A percentile compares a stretch with the other conserved stretches of the same genome.
Evolutionary conservation across 164 flowering plant genomes (phyloP).

Genomic region (Vitis riparia): DNA sequence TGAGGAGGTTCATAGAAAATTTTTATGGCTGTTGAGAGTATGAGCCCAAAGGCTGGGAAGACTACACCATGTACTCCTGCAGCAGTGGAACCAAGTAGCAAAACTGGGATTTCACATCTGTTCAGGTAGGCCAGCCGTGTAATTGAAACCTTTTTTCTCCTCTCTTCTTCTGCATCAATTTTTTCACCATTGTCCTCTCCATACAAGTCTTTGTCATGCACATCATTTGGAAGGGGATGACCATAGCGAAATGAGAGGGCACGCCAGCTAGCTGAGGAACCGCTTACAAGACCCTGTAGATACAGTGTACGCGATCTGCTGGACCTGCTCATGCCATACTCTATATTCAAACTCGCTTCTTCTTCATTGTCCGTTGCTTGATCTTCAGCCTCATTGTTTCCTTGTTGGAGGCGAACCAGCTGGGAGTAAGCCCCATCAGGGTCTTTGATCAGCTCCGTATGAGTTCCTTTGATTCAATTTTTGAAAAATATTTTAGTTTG

Average conservation of each 20-base stretch:
- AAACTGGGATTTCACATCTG: slow-evolving; percentile 9
- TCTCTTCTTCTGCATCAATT: slow-evolving; percentile 3
- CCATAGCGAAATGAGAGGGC: slow-evolving; percentile 4
- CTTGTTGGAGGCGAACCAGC: slow-evolving; percentile 13
- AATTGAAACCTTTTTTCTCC: neutral
- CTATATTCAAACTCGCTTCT: neutral
- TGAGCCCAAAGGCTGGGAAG: slow-evolving; percentile 11
- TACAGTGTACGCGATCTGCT: slow-evolving; percentile 2
- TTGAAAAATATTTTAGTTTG: too few relatives aligned
- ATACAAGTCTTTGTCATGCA: slow-evolving; percentile 8
- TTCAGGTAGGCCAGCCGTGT: slow-evolving; percentile 12
- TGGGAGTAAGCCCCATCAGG: slow-evolving; percentile 20
- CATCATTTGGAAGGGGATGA: neutral
- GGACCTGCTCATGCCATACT: slow-evolving; percentile 1
- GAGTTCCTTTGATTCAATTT: neutral
- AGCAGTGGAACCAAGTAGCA: slow-evolving; percentile 18
- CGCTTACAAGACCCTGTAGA: slow-evolving; percentile 3
- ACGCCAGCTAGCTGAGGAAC: slow-evolving; percentile 8
- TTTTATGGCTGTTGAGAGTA: slow-evolving; percentile 10
- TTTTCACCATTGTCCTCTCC: neutral
- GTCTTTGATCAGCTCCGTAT: slow-evolving; percentile 11
- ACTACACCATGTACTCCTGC: slow-evolving; percentile 13
- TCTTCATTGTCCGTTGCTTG: neutral
- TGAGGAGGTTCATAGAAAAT: slow-evolving; percentile 14
- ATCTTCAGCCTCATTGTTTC: neutral